Conservation (phyloP, 495 filamentous ascomycete genomes). For the Aspergillus nanangensis region DNA sequence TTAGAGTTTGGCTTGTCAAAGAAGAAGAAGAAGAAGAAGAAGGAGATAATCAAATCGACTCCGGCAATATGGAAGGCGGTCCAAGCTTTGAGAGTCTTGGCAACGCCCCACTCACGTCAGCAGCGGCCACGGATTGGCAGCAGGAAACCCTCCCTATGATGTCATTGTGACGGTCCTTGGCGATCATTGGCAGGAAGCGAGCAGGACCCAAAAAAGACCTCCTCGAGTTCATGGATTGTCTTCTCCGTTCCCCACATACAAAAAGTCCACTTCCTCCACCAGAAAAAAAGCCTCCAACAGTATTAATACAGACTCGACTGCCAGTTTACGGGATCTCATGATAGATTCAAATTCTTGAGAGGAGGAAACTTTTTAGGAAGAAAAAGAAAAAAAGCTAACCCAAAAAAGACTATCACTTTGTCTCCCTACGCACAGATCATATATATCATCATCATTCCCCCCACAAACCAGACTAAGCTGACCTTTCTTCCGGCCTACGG, state of each 20-base stretch:
- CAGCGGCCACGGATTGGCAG: constrained; percentile 15
- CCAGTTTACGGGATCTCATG: background rate
- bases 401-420: background rate
- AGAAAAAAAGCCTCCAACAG: no score
- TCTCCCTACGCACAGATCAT: no score
- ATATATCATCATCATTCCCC: no score
- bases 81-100: constrained; percentile 20
- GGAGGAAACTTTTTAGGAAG: no score
- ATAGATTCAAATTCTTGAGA: no score
- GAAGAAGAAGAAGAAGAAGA: no score
- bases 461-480: background rate
- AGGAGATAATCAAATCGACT: background rate
- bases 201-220: constrained; percentile 7
- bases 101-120: constrained; percentile 13
- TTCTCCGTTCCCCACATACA: constrained; percentile 3
- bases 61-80: constrained; percentile 15
- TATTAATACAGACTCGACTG: background rate
- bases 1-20: no score
- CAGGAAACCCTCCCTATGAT: constrained; percentile 9
- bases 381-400: no score
- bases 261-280: background rate
- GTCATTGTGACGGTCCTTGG: background rate
- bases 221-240: constrained; percentile 14
- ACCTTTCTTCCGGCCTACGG: background rate
- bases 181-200: constrained; percentile 11